Conservation (phyloP, 257 asterid genomes). For the Apocynum venetum region DNA sequence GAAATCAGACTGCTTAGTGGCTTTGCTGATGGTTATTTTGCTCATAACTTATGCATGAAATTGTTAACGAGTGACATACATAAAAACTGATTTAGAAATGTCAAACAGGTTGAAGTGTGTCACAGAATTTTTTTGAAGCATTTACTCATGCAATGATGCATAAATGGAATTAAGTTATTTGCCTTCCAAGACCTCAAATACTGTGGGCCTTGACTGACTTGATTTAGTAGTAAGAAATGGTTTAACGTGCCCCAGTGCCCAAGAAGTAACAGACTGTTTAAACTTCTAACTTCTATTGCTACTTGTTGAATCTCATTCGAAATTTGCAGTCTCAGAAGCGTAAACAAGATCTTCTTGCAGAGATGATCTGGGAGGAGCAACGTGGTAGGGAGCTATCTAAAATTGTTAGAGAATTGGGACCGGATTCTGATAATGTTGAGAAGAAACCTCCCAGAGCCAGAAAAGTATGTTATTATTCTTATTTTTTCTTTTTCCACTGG, state of each 20-base stretch:
- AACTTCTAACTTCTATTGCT: conserved; percentile 6
- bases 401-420: conserved; percentile 38
- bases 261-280: background rate
- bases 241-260: background rate
- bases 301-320: conserved; percentile 7
- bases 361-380: conserved; percentile 64
- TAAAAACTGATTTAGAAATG: background rate
- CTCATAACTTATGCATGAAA: background rate
- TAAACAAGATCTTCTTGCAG: conserved; percentile 52
- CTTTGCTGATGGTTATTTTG: background rate
- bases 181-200: background rate
- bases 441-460: conserved; percentile 48
- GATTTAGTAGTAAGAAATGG: background rate
- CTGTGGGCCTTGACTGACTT: background rate
- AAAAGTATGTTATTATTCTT: conserved; percentile 42
- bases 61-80: background rate
- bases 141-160: background rate
- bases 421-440: conserved; percentile 37
- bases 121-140: background rate
- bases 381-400: conserved; percentile 49
- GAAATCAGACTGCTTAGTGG: background rate
- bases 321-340: conserved; percentile 51
- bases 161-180: background rate
- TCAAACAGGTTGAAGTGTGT: background rate
- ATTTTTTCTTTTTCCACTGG: background rate